phyloP scores from a whole-genome alignment of 2,329 filamentous ascomycete species.

The Colletotrichum spinosum region DNA sequence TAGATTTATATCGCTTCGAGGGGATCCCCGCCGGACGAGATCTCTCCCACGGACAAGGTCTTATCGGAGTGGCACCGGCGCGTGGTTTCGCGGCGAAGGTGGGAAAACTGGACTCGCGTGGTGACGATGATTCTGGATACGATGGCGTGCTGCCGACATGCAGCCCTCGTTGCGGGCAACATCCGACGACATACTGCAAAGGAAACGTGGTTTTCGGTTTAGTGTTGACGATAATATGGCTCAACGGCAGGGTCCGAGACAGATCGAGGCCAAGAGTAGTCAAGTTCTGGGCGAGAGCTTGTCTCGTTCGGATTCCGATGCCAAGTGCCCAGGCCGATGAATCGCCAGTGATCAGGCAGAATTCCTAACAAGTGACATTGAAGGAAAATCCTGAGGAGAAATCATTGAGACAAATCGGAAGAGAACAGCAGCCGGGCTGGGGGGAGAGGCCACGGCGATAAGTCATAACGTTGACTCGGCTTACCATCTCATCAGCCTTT shows the following conservation, averaged over 20 bases:
- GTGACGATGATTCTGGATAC: slow-evolving; percentile 34
- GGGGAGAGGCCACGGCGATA: no score
- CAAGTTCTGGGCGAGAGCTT: slow-evolving; percentile 1
- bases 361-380: neutral
- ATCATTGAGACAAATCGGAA: no score
- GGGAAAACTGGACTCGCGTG: slow-evolving; percentile 6
- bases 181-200: slow-evolving; percentile 8
- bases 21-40: neutral
- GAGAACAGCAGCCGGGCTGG: no score
- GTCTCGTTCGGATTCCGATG: neutral
- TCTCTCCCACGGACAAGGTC: neutral
- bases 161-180: slow-evolving; percentile 2
- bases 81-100: no score
- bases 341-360: neutral
- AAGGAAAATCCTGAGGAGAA: no score
- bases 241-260: slow-evolving; percentile 4
- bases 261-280: neutral
- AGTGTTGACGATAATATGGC: neutral
- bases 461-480: no score
- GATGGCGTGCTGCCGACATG: slow-evolving; percentile 25
- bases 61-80: slow-evolving; percentile 20
- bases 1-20: no score
- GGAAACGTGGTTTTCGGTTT: neutral
- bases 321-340: neutral
- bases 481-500: neutral